Evolutionary conservation across 257 asterid genomes (phyloP), one percentile per base, ranked within the genome.

Genomic region (Eustoma russellianum): DNA sequence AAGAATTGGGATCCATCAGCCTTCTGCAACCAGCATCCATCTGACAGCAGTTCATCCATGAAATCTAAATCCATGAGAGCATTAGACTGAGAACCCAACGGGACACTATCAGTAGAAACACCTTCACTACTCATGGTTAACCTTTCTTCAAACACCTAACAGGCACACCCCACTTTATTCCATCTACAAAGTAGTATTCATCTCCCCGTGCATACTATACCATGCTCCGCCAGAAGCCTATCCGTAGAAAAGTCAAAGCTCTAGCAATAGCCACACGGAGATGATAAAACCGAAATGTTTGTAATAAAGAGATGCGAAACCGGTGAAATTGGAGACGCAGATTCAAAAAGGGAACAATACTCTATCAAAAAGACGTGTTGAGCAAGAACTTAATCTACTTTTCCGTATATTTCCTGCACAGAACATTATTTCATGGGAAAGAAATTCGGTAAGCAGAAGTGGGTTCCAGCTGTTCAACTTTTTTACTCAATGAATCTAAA

Each of bases 11-110:
- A 74, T 77, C 61, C 79, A 52, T 82, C 86, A 57, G 71, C 65
- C 40, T 91, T 66, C 55, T 86, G 96, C 67, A 90, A 70, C 98
- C 92, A 82, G 65, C 89, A 83, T 17, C 95, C 96, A 24, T 82
- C 96, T 17, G 79, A 65, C 51, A 90, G 66, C 1, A 90, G 62
- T 49, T 77, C 92, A 70, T 86, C 95, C 85, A 86, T 75, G 72
- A 62, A 81, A 83, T 86, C 98, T 70, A 83, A 65, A 78, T 90
- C 96, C 88, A 86, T 73, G 44, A 80, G 72, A 45, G 67, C 24
- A 67, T 86, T 94, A 56, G 78, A 64, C 33, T 75, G 66, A 17
- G 64, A 45, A 24, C 69, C 72, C 50, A 60, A 66, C 56, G 69
- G 46, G 10, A 74, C 64, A 67, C 59, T 67, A 17, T 70, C 58